Conservation (phyloP, 1,284 basidiomycete genomes). For the Austroboletus rostrupii region DNA sequence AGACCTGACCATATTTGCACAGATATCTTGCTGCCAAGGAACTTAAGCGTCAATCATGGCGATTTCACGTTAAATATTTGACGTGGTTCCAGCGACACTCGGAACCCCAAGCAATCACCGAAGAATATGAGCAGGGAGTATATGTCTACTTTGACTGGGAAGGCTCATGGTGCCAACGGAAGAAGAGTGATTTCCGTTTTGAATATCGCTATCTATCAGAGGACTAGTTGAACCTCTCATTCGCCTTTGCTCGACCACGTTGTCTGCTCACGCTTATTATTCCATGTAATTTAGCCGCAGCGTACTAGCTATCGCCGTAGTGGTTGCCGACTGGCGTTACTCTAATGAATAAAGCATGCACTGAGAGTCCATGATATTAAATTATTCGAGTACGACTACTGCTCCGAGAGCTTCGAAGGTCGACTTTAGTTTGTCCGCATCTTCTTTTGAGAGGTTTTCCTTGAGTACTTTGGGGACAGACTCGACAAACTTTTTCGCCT, state of each 20-base stretch:
- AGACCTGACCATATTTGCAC: slow-evolving; percentile 6
- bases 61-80: slow-evolving; percentile 98
- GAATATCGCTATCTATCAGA: slow-evolving; percentile 90
- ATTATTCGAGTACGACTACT: slow-evolving; percentile 78
- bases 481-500: slow-evolving; percentile 99
- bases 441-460: slow-evolving; percentile 95
- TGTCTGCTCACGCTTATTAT: slow-evolving; percentile 10
- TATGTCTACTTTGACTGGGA: slow-evolving; percentile 98
- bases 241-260: background rate
- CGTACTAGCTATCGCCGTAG: slow-evolving; percentile 14
- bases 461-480: slow-evolving; percentile 92
- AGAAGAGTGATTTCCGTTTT: slow-evolving; percentile 97
- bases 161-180: slow-evolving; percentile 95
- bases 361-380: slow-evolving; percentile 11
- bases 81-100: slow-evolving; percentile 99
- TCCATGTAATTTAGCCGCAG: slow-evolving; percentile 27
- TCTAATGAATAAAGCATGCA: slow-evolving; percentile 19
- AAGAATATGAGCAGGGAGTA: slow-evolving; percentile 98
- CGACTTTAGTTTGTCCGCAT: slow-evolving; percentile 94
- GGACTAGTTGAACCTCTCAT: slow-evolving; percentile 46
- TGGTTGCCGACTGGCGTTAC: slow-evolving; percentile 8
- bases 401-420: slow-evolving; percentile 89
- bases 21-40: slow-evolving; percentile 96
- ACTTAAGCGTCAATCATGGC: slow-evolving; percentile 96
- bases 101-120: slow-evolving; percentile 98